Evolutionary conservation across 345 rosid species (phyloP).

Genomic region (Corchorus capsularis): DNA sequence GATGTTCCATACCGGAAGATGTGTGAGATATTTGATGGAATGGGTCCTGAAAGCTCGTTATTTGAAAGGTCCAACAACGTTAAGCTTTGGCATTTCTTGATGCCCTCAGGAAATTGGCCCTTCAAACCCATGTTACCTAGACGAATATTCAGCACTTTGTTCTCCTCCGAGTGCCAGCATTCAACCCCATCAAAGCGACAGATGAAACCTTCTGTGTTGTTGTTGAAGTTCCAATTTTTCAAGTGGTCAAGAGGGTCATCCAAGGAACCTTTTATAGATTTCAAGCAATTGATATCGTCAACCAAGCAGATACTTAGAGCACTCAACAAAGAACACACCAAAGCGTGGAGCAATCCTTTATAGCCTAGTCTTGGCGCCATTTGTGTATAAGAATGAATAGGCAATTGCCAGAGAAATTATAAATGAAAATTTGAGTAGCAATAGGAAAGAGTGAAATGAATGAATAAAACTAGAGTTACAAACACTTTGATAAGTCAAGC

Average conservation of each 20-base stretch:
- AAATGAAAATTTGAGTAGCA: no score
- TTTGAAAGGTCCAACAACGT: constrained; percentile 17
- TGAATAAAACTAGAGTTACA: neutral
- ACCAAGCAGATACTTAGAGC: neutral
- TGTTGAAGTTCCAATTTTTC: constrained; percentile 24
- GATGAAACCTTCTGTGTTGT: constrained; percentile 13
- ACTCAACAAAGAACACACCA: no score
- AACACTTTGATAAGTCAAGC: no score
- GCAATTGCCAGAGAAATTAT: no score
- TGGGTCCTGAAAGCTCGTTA: constrained; percentile 29
- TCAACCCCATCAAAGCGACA: constrained; percentile 27
- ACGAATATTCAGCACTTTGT: constrained; percentile 17
- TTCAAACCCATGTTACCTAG: constrained; percentile 26
- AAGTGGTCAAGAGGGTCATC: constrained; percentile 9
- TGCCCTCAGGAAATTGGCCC: constrained; percentile 33
- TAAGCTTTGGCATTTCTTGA: constrained; percentile 21
- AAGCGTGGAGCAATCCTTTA: no score
- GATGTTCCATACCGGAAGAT: neutral
- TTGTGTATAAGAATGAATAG: no score
- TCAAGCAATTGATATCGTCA: neutral
- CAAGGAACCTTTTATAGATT: constrained; percentile 2
- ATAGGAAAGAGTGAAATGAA: neutral
- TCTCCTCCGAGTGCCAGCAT: constrained; percentile 7
- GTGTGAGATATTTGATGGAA: constrained; percentile 13
- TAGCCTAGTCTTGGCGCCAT: no score